These are phyloP conservation scores for Pachyrhizus erosus DNA, from an alignment of 306 rosid species.

Conservation along the genomic window DNA sequence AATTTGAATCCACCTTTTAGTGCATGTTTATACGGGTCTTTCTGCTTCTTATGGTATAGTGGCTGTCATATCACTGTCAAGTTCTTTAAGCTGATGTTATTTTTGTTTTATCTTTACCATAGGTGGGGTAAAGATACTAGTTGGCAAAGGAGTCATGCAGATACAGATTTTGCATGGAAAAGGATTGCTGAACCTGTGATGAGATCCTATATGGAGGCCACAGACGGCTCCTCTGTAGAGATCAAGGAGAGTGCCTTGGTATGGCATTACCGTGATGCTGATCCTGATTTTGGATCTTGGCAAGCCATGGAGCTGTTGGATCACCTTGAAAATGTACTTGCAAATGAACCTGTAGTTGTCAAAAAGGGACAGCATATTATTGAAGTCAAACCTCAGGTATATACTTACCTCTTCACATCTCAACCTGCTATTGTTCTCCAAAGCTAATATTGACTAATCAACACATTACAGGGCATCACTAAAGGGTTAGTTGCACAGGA, in stretches of 20 bases:
- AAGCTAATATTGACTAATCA: constrained; percentile 16
- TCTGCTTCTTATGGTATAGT: neutral
- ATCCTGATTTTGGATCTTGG: constrained; percentile 84
- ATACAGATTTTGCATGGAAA: constrained; percentile 81
- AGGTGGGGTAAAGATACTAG: constrained; percentile 74
- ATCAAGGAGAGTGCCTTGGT: constrained; percentile 87
- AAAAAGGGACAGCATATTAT: constrained; percentile 81
- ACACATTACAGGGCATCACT: constrained; percentile 50
- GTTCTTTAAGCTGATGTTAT: constrained; percentile 6
- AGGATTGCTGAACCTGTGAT: constrained; percentile 79
- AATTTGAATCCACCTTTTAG: neutral
- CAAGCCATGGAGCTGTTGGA: constrained; percentile 84
- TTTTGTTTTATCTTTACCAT: constrained; percentile 31
- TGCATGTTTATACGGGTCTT: neutral
- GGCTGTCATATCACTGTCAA: constrained; percentile 20
- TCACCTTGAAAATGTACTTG: constrained; percentile 84
- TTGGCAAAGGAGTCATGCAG: constrained; percentile 67
- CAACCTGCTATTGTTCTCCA: constrained; percentile 15
- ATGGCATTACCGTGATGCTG: constrained; percentile 81
- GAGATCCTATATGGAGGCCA: constrained; percentile 78
- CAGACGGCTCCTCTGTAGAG: constrained; percentile 86
- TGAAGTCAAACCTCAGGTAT: constrained; percentile 92
- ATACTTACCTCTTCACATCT: constrained; percentile 28
- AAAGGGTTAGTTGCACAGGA: constrained; percentile 51
- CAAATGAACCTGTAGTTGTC: constrained; percentile 89